Base-by-base conservation (phyloP, 208 protist genomes). In the Leishmania turanica region DNA sequence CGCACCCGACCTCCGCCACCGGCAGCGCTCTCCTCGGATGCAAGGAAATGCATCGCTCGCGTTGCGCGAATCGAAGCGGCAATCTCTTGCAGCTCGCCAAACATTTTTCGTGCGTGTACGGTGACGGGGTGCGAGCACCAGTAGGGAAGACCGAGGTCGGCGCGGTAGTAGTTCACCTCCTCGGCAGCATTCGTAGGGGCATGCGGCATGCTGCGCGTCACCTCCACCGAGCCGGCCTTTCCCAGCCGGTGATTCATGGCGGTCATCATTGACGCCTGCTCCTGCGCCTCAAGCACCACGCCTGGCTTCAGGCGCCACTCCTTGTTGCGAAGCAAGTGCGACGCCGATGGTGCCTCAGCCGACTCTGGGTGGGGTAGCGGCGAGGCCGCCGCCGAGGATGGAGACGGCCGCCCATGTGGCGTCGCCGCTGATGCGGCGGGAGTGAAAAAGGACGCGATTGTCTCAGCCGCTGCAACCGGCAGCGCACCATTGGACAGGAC, bases 81-180 rank as follows among this genome's bases (percentile, higher is more conserved):
- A 34, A 82, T 51, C 42, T 72, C 56, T 64, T 88, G 87, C 75
- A 90, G 66, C 69, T 87, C 82, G 53, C 65, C 60, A 58, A 88
- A 88, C 6, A 79, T 64, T 68, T 77, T 47, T 74, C 83, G 81
- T 7, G 84, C 87, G 79, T 83, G 54, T 31, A 34, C 40, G 51
- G 82, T 88, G 76, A 90, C 82, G 0, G 87, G 87, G 66, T 90
- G 80, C 40, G 56, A 47, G 21, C 51, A 84, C 87, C 87, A 90
- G 80, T 84, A 90, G 37, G 80, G 79, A 9, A 88, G 71, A 17
- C 81, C 84, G 13, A 85, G 73, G 60, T 85, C 82, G 0, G 82
- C 82, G 31, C 82, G 82, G 73, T 85, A 85, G 82, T 82, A 85
- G 53, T 82, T 73, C 9, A 49, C 71, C 56, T 71, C 69, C n/a